Evolutionary conservation across 1,139 yeast species (phyloP), one percentile per base, ranked within the genome.

Genomic region (Pichia sp.): DNA sequence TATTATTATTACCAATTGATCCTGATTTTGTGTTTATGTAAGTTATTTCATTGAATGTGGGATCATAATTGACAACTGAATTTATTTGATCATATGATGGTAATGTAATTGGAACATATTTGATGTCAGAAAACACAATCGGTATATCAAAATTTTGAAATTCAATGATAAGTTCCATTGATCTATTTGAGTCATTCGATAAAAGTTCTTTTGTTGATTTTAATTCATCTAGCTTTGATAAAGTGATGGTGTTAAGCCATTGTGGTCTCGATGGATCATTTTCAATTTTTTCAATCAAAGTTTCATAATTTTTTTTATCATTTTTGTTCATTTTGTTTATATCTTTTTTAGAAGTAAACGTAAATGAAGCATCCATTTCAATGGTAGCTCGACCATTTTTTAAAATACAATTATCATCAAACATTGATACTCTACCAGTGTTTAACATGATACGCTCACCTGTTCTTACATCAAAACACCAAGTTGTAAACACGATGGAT

Each of bases 121-220:
- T 66, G 11, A 72, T 66, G 61, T 88, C 96, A 1, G 91, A 81
- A 66, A 77, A 91, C 0, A 91, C 88, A 1, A 91, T 78, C 0
- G 96, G 96, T 31, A 87, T 72, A 59, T 87, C 95, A 68, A 87
- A 89, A 55, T 81, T 80, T 5, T 87, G 85, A 45, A 88, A 74
- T 58, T 89, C 96, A 30, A 93, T 66, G 58, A 77, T 79, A 25
- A 90, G 19, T 13, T 47, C 46, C 3, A 48, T 34, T 18, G 33
- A 18, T 1, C 39, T 29, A 28, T 42, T 19, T 14, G 25, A n/a
- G 14, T 30, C 18, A 13, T 19, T 33, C 2, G 34, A 19, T 11
- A 25, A 25, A 60, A 36, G 73, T 64, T 51, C 71, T 70, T 54
- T 18, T 7, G 31, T 30, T 3, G 36, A 31, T n/a, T 46, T 46